phyloP scores from a whole-genome alignment of 129 eudicot species.

The Flaveria linearis region DNA sequence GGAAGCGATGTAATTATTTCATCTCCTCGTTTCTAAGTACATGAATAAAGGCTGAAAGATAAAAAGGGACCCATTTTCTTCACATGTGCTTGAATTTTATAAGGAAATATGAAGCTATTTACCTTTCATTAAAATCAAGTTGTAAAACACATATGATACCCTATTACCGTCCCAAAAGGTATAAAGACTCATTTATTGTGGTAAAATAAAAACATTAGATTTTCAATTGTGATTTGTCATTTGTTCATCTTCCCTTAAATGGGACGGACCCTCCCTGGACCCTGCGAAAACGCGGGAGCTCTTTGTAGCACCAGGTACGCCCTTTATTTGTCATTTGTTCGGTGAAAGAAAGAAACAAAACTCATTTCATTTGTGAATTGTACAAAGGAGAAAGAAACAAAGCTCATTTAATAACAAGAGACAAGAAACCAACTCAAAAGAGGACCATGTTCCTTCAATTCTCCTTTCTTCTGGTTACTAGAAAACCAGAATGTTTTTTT shows the following conservation, averaged over 20 bases:
- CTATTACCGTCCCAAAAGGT: background rate
- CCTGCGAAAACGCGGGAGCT: no score
- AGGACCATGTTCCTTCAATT: conserved; percentile 21
- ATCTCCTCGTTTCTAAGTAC: background rate
- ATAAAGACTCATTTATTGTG: background rate
- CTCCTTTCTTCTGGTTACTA: conserved; percentile 27
- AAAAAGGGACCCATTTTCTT: background rate
- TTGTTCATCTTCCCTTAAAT: no score
- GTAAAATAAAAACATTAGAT: conserved; percentile 6
- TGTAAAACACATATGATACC: background rate
- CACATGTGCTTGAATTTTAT: background rate
- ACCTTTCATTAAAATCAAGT: background rate
- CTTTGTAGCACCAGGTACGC: no score
- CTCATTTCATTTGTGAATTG: conserved; percentile 19
- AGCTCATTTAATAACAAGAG: conserved; percentile 31
- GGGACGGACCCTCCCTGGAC: no score
- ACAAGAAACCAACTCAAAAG: conserved; percentile 23
- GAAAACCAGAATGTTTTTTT: conserved; percentile 34
- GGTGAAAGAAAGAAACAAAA: conserved; percentile 29
- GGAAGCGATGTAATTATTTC: background rate
- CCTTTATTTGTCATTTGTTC: no score
- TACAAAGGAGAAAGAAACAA: conserved; percentile 30
- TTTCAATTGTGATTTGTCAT: background rate
- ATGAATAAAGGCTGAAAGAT: background rate
- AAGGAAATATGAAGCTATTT: background rate